phyloP scores from a whole-genome alignment of 75 land plant species.

The Selaginella moellendorffii region DNA sequence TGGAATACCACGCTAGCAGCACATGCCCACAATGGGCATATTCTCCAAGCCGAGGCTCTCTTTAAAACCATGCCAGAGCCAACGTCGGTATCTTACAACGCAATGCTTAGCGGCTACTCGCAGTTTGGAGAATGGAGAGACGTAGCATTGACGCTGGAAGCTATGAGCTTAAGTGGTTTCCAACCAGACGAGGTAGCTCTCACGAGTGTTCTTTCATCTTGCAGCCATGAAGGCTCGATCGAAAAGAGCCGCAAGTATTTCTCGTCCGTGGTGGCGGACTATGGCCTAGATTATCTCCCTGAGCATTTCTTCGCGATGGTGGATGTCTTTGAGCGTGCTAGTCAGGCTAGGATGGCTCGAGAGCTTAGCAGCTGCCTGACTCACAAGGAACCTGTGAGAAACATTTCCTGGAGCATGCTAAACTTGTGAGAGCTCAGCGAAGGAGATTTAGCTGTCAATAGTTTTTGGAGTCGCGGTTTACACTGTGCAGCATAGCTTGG shows the following conservation, averaged over 20 bases:
- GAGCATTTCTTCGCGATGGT: background rate
- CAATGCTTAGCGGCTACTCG: slow-evolving; percentile 1
- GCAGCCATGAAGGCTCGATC: background rate
- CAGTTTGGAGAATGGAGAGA: slow-evolving; percentile 1
- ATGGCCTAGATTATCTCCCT: background rate
- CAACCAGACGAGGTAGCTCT: slow-evolving; percentile 1
- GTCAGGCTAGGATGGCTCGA: slow-evolving; percentile 2
- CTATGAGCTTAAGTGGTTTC: slow-evolving; percentile 1
- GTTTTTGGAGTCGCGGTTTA: slow-evolving; percentile 11
- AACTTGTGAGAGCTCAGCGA: slow-evolving; percentile 1
- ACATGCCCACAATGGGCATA: background rate
- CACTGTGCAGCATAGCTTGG: slow-evolving; percentile 66
- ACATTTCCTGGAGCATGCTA: slow-evolving; percentile 1
- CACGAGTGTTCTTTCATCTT: background rate
- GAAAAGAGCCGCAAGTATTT: too few relatives aligned
- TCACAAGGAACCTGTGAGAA: slow-evolving; percentile 1
- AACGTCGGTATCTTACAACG: too few relatives aligned
- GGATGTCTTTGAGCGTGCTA: background rate
- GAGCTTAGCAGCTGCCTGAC: background rate
- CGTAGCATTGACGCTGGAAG: slow-evolving; percentile 1
- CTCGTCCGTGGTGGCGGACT: background rate
- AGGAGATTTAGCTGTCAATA: slow-evolving; percentile 1
- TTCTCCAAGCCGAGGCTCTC: background rate
- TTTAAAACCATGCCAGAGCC: slow-evolving; percentile 1
- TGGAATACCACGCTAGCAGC: slow-evolving; percentile 1